A percentile compares a stretch with the other conserved stretches of the same genome.
phyloP scores from a whole-genome alignment of 495 filamentous ascomycete species.

The Cercophora newfieldiana region DNA sequence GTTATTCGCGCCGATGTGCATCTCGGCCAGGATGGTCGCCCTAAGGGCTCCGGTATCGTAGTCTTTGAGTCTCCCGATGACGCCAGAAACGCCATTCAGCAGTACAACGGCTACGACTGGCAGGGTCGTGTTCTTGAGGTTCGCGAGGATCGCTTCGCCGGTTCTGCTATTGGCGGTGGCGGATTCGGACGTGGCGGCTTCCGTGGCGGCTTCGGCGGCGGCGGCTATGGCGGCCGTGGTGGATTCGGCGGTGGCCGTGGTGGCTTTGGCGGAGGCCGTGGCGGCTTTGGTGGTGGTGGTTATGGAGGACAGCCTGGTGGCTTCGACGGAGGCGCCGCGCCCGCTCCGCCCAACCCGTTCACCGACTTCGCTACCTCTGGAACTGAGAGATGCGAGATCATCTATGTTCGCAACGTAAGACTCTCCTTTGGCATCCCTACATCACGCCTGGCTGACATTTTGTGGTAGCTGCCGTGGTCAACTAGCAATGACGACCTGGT shows the following conservation, averaged over 20 bases:
- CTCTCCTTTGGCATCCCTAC: constrained; percentile 20
- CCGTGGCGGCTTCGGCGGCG: constrained; percentile 21
- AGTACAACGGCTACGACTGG: constrained; percentile 99
- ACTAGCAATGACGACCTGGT: constrained; percentile 97
- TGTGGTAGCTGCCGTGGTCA: constrained; percentile 85
- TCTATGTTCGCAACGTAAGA: constrained; percentile 96
- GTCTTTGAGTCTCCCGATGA: constrained; percentile 94
- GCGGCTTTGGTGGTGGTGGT: constrained; percentile 39
- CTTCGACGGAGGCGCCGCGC: constrained; percentile 46
- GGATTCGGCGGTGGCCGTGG: constrained; percentile 50
- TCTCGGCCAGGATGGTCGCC: constrained; percentile 84
- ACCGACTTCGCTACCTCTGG: constrained; percentile 91
- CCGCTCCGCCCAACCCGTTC: constrained; percentile 85
- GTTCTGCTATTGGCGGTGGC: constrained; percentile 57
- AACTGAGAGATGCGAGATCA: constrained; percentile 76
- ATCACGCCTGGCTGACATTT: constrained; percentile 6
- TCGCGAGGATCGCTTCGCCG: constrained; percentile 93
- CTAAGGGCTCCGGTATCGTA: constrained; percentile 95
- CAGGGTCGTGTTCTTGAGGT: constrained; percentile 92
- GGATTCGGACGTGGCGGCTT: constrained; percentile 61
- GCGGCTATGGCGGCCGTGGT: constrained; percentile 41
- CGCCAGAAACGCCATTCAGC: constrained; percentile 89
- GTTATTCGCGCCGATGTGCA: constrained; percentile 97
- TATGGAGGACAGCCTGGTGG: constrained; percentile 31
- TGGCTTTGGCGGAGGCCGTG: constrained; percentile 40